Evolutionary conservation across 352 stramenopile genomes (phyloP), one percentile per base, ranked within the genome.

Genomic region (Phytopythium oedochilum): DNA sequence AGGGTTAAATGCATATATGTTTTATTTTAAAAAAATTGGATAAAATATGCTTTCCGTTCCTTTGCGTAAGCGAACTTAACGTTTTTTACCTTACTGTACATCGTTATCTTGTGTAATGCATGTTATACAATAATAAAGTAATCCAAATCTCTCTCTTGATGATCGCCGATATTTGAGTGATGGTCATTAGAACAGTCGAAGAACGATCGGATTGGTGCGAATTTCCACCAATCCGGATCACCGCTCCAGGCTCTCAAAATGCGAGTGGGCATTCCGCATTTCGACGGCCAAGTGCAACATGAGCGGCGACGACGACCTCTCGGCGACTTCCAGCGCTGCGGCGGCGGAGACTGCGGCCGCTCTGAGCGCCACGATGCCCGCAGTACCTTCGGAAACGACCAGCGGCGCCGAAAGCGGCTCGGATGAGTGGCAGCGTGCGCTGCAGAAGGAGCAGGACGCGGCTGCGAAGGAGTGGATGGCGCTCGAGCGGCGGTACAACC

Each of bases 401-500:
- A 7, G n/a, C 22, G 14, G 3, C 3, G 14, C 18, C 11, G 25
- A 31, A 2, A 3, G 18, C 31, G 20, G 17, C 18, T 14, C 17
- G n/a, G 3, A 15, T 1, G 47, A 53, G 4, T 77, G 69, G 69
- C 65, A 68, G 57, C 31, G 63, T 11, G 39, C 59, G 26, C 48
- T 75, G 32, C 70, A 61, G 43, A 58, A 55, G 60, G 57, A 67
- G 46, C 61, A 69, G 46, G 60, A 84, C 54, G 57, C 59, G 25
- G 61, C 56, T 18, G 64, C 66, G 57, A 78, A 82, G 56, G 82
- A 92, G 53, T 86, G 79, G 64, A 70, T 86, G 63, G 73, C 75
- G 18, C 57, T 92, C 15, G 64, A 88, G 63, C 73, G 79, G 5
- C 77, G 77, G 43, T 89, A 92, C 61, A 67, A 89, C 44, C 57